A percentile compares a stretch with the other conserved stretches of the same genome.
These are phyloP conservation scores for Mariannaea elegans DNA, from an alignment of 2,329 filamentous ascomycete genomes.

Conservation along the genomic window DNA sequence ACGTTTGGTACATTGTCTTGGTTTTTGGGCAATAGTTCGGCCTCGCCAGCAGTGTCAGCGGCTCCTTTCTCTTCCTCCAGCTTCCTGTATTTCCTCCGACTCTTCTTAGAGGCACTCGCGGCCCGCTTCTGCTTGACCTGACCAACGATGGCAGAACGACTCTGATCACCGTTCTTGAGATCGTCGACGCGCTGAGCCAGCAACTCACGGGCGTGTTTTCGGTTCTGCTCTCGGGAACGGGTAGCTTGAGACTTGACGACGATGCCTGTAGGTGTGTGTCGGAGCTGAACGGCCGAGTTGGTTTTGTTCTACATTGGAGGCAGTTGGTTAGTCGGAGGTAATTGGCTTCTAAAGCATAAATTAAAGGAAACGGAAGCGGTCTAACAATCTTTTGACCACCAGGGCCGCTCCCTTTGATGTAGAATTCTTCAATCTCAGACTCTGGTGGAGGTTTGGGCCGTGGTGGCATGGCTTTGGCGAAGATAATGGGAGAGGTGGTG, in stretches of 20 bases:
- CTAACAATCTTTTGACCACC: conserved; percentile 93
- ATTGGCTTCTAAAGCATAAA: not conserved
- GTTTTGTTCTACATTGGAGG: conserved; percentile 82
- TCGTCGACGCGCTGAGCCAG: conserved; percentile 81
- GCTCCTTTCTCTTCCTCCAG: conserved; percentile 59
- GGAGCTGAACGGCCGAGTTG: conserved; percentile 91
- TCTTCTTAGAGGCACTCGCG: conserved; percentile 83
- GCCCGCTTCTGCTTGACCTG: conserved; percentile 73
- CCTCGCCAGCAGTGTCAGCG: not conserved
- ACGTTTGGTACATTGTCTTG: not conserved
- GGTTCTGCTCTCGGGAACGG: conserved; percentile 85
- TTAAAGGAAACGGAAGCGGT: conserved; percentile 14
- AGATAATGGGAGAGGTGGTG: conserved; percentile 41
- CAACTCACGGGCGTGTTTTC: conserved; percentile 81
- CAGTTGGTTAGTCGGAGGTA: conserved; percentile 9
- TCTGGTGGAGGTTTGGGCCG: conserved; percentile 78
- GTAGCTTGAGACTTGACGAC: conserved; percentile 96
- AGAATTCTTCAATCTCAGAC: conserved; percentile 81
- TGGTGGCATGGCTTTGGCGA: conserved; percentile 72
- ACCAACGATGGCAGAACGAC: conserved; percentile 71
- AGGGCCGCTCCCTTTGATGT: conserved; percentile 90
- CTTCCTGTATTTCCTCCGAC: conserved; percentile 77
- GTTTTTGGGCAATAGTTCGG: not conserved
- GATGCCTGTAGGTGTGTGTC: conserved; percentile 87
- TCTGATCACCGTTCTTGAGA: conserved; percentile 74